Evolutionary conservation across 805 yeast species (phyloP).

Genomic region (Metschnikowia henanensis): DNA sequence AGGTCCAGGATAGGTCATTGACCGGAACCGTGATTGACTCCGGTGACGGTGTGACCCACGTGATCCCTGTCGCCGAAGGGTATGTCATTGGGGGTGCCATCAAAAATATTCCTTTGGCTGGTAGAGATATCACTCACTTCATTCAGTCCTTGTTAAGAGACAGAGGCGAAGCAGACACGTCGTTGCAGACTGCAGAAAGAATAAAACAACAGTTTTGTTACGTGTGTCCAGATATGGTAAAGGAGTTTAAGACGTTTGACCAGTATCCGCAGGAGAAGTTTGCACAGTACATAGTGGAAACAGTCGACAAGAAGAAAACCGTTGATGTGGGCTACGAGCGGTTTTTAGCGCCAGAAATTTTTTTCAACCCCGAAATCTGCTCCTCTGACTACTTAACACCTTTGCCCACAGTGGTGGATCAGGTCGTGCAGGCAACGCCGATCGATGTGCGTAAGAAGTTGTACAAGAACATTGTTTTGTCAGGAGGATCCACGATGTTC

Average conservation of each 20-base stretch:
- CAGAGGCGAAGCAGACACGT: constrained; percentile 93
- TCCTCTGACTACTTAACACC: constrained; percentile 95
- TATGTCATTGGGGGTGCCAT: constrained; percentile 97
- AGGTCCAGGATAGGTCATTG: constrained; percentile 90
- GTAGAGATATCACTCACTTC: constrained; percentile 94
- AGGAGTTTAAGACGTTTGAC: constrained; percentile 93
- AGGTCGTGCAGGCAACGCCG: constrained; percentile 92
- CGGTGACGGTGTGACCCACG: constrained; percentile 99
- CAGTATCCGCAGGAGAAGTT: constrained; percentile 85
- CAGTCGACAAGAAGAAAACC: constrained; percentile 59
- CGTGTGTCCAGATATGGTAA: constrained; percentile 96
- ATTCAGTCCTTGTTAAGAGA: constrained; percentile 93
- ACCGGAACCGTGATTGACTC: constrained; percentile 99
- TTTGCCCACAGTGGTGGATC: constrained; percentile 93
- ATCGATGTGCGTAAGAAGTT: constrained; percentile 97
- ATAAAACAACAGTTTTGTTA: constrained; percentile 97
- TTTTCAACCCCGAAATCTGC: constrained; percentile 97
- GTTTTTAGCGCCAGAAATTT: constrained; percentile 98
- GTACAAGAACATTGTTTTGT: constrained; percentile 90
- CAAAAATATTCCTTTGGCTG: constrained; percentile 97
- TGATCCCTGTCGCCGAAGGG: constrained; percentile 99
- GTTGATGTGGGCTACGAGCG: constrained; percentile 98
- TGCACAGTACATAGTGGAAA: constrained; percentile 89
- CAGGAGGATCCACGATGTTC: constrained; percentile 99
- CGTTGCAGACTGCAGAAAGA: constrained; percentile 92